Evolutionary conservation across 495 filamentous ascomycete species (phyloP).

Genomic region (Lindgomyces ingoldianus): DNA sequence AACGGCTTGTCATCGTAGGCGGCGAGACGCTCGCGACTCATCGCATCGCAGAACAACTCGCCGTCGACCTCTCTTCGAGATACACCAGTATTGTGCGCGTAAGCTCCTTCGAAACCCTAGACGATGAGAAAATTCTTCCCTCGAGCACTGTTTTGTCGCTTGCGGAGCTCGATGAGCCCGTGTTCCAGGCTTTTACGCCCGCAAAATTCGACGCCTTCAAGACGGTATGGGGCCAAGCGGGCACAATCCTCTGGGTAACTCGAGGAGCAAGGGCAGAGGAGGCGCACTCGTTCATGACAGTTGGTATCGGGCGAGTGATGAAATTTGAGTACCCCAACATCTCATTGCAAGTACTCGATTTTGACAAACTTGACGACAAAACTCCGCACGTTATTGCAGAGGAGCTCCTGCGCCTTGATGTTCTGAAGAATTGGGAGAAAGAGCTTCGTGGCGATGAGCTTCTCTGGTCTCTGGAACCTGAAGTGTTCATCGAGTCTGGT

Average conservation of each 20-base stretch:
- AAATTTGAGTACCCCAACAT: not conserved
- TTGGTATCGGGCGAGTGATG: conserved; percentile 3
- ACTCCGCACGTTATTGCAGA: conserved; percentile 1
- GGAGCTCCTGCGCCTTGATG: not conserved
- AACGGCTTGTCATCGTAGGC: conserved; percentile 6
- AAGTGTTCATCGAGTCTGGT: conserved; percentile 3
- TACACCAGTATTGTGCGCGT: not conserved
- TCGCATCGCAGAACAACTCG: conserved; percentile 56
- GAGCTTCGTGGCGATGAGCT: not conserved
- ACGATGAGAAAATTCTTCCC: not conserved
- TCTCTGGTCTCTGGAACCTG: conserved; percentile 20
- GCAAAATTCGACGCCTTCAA: conserved; percentile 38
- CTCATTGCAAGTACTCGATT: not conserved
- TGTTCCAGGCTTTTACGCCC: conserved; percentile 22
- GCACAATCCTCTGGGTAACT: conserved; percentile 45
- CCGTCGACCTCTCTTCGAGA: conserved; percentile 46
- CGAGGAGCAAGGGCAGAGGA: conserved; percentile 25
- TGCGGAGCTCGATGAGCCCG: conserved; percentile 32
- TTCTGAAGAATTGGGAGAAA: conserved; percentile 4
- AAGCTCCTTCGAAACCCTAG: not conserved
- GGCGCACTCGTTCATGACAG: conserved; percentile 1
- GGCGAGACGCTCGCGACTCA: not conserved
- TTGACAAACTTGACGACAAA: not conserved
- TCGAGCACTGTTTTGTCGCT: conserved; percentile 35
- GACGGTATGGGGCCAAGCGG: conserved; percentile 18